Base-by-base conservation (phyloP, 345 rosid species). In the Erucastrum elatum region DNA sequence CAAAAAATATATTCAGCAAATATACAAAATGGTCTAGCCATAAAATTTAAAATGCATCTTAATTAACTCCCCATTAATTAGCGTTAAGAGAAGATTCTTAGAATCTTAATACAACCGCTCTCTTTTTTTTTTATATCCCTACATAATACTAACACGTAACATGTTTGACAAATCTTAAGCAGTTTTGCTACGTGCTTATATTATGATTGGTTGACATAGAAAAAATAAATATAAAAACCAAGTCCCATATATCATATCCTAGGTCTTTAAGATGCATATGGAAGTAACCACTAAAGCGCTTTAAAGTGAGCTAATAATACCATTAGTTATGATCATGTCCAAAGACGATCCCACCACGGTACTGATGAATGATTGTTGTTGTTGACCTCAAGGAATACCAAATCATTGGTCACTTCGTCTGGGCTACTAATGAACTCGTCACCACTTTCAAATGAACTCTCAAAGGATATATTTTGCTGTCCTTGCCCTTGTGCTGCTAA, bases 321-420 rank as follows among this genome's bases (percentile, higher is more conserved):
- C 81, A 66, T 70, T 39, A 74, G 67, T 71, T 68, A 77, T 72
- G 65, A 75, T 86, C 83, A 89, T 78, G 91, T 77, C 94, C 89
- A 90, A 39, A 90, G 91, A 60, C 93, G 86, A 70, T 88, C 92
- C 92, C 89, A 87, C 31, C 81, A 70, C 13, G 84, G 53, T 9
- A 64, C 59, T 21, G 84, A 64, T 27, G 80, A 71, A 73, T 71
- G 67, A 77, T 76, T 72, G 59, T 46, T 68, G 56, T 64, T 74
- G 37, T 59, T 83, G 33, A 70, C 89, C 16, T 84, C 87, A 29
- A 86, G 72, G 75, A 83, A 81, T 70, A 83, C 75, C 33, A 79
- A 86, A 68, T 81, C 83, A 65, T 70, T 81, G 79, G 75, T 80
- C 41, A 66, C 84, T 49, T 84, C 79, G 56, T 86, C 83, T 6